phyloP scores from a whole-genome alignment of 2,329 filamentous ascomycete genomes.

The Akanthomyces muscarius region DNA sequence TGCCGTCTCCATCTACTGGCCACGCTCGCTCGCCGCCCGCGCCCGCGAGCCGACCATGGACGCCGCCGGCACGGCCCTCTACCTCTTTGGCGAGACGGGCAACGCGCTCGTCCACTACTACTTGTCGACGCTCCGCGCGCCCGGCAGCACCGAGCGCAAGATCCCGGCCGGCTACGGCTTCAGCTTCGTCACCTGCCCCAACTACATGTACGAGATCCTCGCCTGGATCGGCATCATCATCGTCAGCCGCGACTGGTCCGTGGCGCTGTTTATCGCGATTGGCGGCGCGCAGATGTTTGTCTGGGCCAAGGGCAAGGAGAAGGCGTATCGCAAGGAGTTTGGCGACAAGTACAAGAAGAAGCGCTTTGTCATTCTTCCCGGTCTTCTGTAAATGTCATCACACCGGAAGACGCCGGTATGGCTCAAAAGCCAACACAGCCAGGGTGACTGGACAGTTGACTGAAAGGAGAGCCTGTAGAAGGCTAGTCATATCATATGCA shows the following conservation, averaged over 20 bases:
- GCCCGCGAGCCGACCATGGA: conserved; percentile 49
- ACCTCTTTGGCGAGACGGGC: conserved; percentile 69
- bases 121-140: conserved; percentile 70
- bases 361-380: conserved; percentile 77
- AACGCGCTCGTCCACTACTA: conserved; percentile 80
- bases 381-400: conserved; percentile 55
- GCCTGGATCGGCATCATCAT: conserved; percentile 82
- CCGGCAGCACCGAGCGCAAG: conserved; percentile 78
- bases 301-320: conserved; percentile 93
- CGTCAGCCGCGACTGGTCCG: conserved; percentile 73
- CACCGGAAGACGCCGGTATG: neutral
- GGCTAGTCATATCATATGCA: neutral
- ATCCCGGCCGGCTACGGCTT: conserved; percentile 87
- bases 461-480: neutral
- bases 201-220: conserved; percentile 91
- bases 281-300: conserved; percentile 74
- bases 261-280: conserved; percentile 69
- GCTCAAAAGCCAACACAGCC: neutral
- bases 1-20: conserved; percentile 80
- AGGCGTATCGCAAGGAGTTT: conserved; percentile 83
- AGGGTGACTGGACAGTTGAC: neutral
- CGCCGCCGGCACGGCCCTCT: conserved; percentile 67
- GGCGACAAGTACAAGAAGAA: conserved; percentile 95
- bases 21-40: conserved; percentile 62
- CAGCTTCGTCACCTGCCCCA: conserved; percentile 84